Base-by-base conservation (phyloP, 2,329 filamentous ascomycete genomes). In the Apiospora sp. region DNA sequence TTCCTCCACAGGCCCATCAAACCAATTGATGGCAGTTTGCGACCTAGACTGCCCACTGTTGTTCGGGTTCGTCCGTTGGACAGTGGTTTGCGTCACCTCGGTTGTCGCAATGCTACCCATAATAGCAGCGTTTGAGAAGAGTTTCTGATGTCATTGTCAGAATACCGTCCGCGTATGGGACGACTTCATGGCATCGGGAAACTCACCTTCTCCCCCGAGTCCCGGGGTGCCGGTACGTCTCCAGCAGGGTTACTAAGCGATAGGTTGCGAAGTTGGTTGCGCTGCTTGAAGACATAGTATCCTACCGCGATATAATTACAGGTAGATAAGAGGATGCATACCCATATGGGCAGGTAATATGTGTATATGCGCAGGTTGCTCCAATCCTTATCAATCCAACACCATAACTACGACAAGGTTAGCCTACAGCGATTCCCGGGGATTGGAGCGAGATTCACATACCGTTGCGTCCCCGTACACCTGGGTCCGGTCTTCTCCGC, bases 261-360 rank as follows among this genome's bases (percentile, higher is more conserved):
- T 54, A 91, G 79, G 78, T 90, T 90, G 58, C 79, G 78, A 16
- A 81, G 77, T 67, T 80, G 78, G 49, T 91, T 90, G 12, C 89
- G 83, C 68, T 88, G 87, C 72, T 86, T 87, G 75, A 91, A 91
- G 30, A 91, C 89, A 69, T 89, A 87, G 76, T 87, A 90, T 30
- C 89, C 89, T 61, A 91, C 88, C 43, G 88, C 81, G 27, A 87
- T 80, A 75, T 91, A 91, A 72, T 90, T 89, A 68, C 88, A 72
- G 22, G 86, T 80, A 0, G 89, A 90, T 16, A 89, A 81, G 67
- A 86, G 79, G 70, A 90, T 90, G 78, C 89, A 91, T 14, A 88
- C 83, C 89, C 89, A 91, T 67, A 91, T 88, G 3, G 89, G 87
- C 74, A 91, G 83, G 78, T 91, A 91, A 79, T 91, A 91, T 8